Base-by-base conservation (phyloP, 2,329 filamentous ascomycete species). In the Verticillium alfalfae region DNA sequence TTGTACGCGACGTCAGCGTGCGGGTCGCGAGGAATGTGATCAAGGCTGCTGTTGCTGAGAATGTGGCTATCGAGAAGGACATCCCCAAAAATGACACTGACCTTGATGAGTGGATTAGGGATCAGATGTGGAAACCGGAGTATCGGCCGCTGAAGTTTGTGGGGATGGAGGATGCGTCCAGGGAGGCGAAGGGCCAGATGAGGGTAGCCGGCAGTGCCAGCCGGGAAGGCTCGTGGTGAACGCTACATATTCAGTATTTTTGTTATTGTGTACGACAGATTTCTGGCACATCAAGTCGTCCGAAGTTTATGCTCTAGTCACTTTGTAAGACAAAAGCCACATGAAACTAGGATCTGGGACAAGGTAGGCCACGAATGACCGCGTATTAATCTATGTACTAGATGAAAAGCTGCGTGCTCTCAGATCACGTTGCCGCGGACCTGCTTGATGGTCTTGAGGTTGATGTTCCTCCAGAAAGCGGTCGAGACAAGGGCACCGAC, bases 91-190 rank as follows among this genome's bases (percentile, higher is more conserved):
- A 78, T 3, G 76, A 85, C 1, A 76, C 69, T 0, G 82, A 86
- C 3, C 68, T 92, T 38, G 86, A 90, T 61, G 83, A 84, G 62
- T 94, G 90, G 90, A 87, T 93, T 63, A 73, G 81, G 34, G 88
- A 88, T 75, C 90, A 93, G 78, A 93, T 93, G 90, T 93, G 90
- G 91, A 79, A 89, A 64, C 82, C 90, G 0, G 81, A 80, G 57
- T 94, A 93, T 71, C 75, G 89, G 34, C 83, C 85, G 1, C 71
- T 92, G 66, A 83, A 80, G 70, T 78, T 80, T 39, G 86, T 92
- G 5, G 75, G 78, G 22, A 74, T 78, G 34, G 73, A 77, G 5
- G 72, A 71, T 0, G 87, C 87, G 1, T 82, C 79, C 57, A 77
- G 84, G n/a, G 75, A 79, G 65, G 88, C 88, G 0, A 87, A 75